phyloP scores from a whole-genome alignment of 225 moss, liverwort and hornwort genomes.

The Anthoceros angustus region DNA sequence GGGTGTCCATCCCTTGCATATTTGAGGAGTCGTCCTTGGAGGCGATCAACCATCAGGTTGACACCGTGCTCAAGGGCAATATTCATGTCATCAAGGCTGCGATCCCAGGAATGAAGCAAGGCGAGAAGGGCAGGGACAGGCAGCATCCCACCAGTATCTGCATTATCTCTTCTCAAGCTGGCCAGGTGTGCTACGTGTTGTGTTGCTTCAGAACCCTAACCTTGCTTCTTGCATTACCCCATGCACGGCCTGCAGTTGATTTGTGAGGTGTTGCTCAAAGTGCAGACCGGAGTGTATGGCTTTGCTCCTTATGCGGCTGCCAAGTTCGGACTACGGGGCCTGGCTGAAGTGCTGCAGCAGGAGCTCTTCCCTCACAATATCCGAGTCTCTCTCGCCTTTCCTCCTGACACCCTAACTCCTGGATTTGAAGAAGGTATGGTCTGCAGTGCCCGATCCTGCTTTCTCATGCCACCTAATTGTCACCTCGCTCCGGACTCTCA shows the following conservation, averaged over 20 bases:
- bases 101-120: slow-evolving; percentile 43
- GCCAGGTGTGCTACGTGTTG: slow-evolving; percentile 60
- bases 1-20: slow-evolving; percentile 30
- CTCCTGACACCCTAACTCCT: slow-evolving; percentile 76
- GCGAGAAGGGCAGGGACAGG: slow-evolving; percentile 13
- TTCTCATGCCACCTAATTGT: neutral
- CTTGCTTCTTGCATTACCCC: neutral
- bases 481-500: neutral
- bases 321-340: slow-evolving; percentile 57
- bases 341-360: slow-evolving; percentile 72
- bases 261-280: neutral
- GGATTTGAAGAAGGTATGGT: slow-evolving; percentile 52
- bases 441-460: neutral
- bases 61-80: slow-evolving; percentile 73
- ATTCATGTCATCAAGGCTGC: slow-evolving; percentile 61
- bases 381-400: slow-evolving; percentile 59
- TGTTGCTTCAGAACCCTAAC: neutral
- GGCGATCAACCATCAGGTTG: slow-evolving; percentile 41
- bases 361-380: slow-evolving; percentile 60
- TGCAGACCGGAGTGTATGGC: slow-evolving; percentile 77
- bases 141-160: slow-evolving; percentile 38
- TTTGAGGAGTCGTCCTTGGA: slow-evolving; percentile 49
- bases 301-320: slow-evolving; percentile 48
- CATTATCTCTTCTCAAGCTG: slow-evolving; percentile 59
- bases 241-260: neutral